Percentiles rank a stretch among this genome's conserved stretches.
These are phyloP conservation scores for Malassezia sp. DNA, from an alignment of 1,284 basidiomycete genomes.

Conservation along the genomic window DNA sequence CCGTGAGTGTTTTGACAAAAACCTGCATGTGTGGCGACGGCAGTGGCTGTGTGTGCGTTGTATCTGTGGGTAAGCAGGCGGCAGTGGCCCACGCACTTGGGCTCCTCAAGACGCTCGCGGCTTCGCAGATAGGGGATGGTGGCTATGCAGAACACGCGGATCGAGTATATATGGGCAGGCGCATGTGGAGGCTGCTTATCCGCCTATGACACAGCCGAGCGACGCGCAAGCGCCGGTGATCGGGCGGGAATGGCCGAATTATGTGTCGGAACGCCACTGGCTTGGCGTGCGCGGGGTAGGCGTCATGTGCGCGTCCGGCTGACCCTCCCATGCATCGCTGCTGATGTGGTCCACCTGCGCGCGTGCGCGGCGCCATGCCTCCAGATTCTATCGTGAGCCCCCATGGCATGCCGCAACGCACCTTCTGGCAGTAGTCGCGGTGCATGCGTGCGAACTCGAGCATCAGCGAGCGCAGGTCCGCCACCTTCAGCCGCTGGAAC, in stretches of 20 bases:
- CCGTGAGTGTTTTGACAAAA: slow-evolving; percentile 45
- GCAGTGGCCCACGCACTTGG: neutral
- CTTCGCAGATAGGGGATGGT: neutral
- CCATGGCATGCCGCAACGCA: slow-evolving; percentile 46
- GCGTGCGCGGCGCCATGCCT: slow-evolving; percentile 2
- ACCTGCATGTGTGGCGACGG: slow-evolving; percentile 29
- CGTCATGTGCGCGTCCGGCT: slow-evolving; percentile 9
- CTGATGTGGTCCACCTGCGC: neutral
- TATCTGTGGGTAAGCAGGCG: neutral
- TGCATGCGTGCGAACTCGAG: slow-evolving; percentile 80
- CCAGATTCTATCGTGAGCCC: slow-evolving; percentile 2
- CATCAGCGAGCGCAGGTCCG: slow-evolving; percentile 81
- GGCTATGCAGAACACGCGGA: no score
- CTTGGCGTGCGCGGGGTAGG: neutral
- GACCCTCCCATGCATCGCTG: slow-evolving; percentile 1
- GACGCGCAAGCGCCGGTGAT: slow-evolving; percentile 19
- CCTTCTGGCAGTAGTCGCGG: slow-evolving; percentile 88
- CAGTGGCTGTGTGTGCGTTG: neutral
- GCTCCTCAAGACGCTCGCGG: neutral
- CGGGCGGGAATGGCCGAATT: slow-evolving; percentile 1
- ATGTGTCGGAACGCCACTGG: neutral
- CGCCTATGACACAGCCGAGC: neutral
- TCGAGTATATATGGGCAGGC: neutral
- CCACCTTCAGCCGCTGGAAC: slow-evolving; percentile 96
- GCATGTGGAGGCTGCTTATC: slow-evolving; percentile 13